Evolutionary conservation across 305 asterid species (phyloP), one percentile per base, ranked within the genome.

Genomic region (Andrographis paniculata): DNA sequence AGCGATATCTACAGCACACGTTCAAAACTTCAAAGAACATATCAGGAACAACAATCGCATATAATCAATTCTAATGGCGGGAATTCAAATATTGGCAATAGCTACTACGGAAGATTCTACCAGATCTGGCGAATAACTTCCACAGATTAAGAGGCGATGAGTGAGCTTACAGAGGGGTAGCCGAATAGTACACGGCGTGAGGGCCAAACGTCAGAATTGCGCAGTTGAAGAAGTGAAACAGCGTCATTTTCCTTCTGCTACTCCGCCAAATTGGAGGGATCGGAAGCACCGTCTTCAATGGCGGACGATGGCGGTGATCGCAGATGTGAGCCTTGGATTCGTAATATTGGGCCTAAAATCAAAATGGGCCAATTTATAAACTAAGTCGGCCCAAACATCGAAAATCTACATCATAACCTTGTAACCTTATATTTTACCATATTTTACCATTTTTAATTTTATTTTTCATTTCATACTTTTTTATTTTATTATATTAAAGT

Each of bases 171-270:
- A 82, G 50, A 46, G 93, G 93, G 17, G 93, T 82, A 35, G 93
- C 93, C 24, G 93, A 68, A 49, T 80, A 80, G 65, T 80, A 80
- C 39, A 80, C 87, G 44, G 81, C 88, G 67, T 82, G 93, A 51
- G 93, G 88, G 14, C 88, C 93, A 57, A 78, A 82, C 11, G 88
- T 82, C 11, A 82, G 68, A 43, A 82, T 73, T 35, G 93, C 93
- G 60, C 93, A 78, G 76, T 82, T 82, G 70, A 78, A 70, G 65
- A 82, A 82, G 67, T 82, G 93, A 62, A 80, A 80, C 22, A 80
- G 50, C 60, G 92, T 77, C 92, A 80, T 80, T 6, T 55, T 58
- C 57, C 45, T 51, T 54, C 49, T 45, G 2, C 35, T 38, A 17
- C 14, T 40, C 48, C 45, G 23, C 37, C 41, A 17, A 27, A 15